A percentile compares a stretch with the other conserved stretches of the same genome.
Conservation (phyloP, 768 basidiomycete genomes). For the Solioccasus polychromus region DNA sequence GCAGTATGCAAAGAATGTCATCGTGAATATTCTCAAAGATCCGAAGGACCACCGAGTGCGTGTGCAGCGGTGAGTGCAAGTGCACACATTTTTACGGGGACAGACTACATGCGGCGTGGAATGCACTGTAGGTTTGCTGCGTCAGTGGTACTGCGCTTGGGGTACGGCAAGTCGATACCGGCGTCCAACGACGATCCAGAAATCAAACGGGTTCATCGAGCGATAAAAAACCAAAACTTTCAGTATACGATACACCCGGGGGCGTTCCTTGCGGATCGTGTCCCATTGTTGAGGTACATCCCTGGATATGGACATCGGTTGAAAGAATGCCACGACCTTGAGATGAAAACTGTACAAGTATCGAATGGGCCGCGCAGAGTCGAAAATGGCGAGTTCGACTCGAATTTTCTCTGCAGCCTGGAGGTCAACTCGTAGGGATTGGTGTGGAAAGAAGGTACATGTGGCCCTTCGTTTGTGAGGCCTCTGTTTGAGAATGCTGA, state of each 20-base stretch:
- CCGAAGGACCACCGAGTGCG: constrained; percentile 36
- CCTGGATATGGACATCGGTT: constrained; percentile 57
- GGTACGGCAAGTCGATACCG: constrained; percentile 25
- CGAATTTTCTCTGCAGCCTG: no score
- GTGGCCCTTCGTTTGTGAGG: constrained; percentile 42
- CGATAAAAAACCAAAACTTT: constrained; percentile 23
- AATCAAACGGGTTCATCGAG: constrained; percentile 16
- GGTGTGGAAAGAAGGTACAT: constrained; percentile 1
- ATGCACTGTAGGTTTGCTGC: constrained; percentile 22
- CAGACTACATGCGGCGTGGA: no score
- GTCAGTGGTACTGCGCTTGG: constrained; percentile 20
- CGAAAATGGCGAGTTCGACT: constrained; percentile 39
- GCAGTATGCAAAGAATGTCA: constrained; percentile 32
- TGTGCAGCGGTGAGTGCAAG: constrained; percentile 43
- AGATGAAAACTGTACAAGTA: constrained; percentile 47
- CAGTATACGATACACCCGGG: constrained; percentile 30
- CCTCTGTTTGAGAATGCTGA: constrained; percentile 48
- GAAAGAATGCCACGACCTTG: constrained; percentile 48
- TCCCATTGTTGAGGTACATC: constrained; percentile 39
- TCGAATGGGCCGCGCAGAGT: constrained; percentile 42
- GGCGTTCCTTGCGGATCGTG: constrained; percentile 32
- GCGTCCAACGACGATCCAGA: constrained; percentile 22
- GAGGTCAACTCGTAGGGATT: background rate
- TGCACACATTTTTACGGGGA: background rate
- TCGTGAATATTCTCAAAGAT: constrained; percentile 30